phyloP scores from a whole-genome alignment of 176 grass and related monocot species.

The Neostapfia colusana region DNA sequence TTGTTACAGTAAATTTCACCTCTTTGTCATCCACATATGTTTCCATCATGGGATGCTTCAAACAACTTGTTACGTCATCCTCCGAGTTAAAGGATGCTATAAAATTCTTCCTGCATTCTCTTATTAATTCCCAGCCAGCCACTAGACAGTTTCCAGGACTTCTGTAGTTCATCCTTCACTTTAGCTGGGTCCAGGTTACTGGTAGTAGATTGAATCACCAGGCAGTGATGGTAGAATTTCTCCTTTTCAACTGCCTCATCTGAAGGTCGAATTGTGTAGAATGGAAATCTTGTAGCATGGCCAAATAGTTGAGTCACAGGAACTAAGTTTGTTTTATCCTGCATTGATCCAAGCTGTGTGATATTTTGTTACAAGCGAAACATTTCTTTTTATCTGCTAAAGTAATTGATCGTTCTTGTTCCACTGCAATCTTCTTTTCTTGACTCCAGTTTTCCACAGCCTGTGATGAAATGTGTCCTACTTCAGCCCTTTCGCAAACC shows the following conservation, averaged over 20 bases:
- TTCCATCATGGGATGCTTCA: slow-evolving; percentile 19
- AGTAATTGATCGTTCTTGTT: slow-evolving; percentile 1
- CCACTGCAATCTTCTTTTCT: not conserved
- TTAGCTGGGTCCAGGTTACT: slow-evolving; percentile 18
- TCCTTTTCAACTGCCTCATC: slow-evolving; percentile 6
- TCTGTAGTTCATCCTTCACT: slow-evolving; percentile 41
- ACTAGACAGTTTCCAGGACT: slow-evolving; percentile 30
- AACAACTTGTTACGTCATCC: slow-evolving; percentile 35
- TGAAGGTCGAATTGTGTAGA: slow-evolving; percentile 35
- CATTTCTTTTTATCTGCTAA: slow-evolving; percentile 14
- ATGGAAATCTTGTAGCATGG: slow-evolving; percentile 44
- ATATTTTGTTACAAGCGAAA: slow-evolving; percentile 41
- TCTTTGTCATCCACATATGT: slow-evolving; percentile 14
- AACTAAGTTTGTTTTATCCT: slow-evolving; percentile 30
- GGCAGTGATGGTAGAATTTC: slow-evolving; percentile 30
- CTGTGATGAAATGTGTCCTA: slow-evolving; percentile 16
- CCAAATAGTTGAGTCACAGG: slow-evolving; percentile 19
- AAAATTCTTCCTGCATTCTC: slow-evolving; percentile 26
- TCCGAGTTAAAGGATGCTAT: slow-evolving; percentile 37
- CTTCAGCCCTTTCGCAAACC: not conserved
- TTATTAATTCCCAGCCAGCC: slow-evolving; percentile 44
- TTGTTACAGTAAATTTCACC: slow-evolving; percentile 33
- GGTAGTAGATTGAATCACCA: slow-evolving; percentile 28
- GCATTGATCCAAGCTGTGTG: slow-evolving; percentile 40
- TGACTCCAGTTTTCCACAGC: not conserved